A percentile compares a stretch with the other conserved stretches of the same genome.
Evolutionary conservation across 2,329 filamentous ascomycete genomes (phyloP).

Genomic region (Monilinia fructigena): DNA sequence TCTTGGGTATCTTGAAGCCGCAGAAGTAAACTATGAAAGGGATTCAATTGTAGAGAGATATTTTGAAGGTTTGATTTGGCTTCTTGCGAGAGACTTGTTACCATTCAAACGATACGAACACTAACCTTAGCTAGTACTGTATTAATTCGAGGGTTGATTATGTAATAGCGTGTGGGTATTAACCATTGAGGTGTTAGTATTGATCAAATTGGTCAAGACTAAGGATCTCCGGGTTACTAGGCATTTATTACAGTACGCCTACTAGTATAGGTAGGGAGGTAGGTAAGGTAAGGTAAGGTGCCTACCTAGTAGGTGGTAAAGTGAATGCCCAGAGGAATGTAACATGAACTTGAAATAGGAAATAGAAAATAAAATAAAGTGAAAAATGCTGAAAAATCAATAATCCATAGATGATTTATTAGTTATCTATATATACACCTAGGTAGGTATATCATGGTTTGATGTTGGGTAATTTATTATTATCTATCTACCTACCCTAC

Average conservation of each 20-base stretch:
- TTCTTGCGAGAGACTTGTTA: conserved; percentile 9
- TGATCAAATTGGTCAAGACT: conserved; percentile 6
- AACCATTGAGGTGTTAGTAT: neutral
- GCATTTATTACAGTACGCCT: too few relatives aligned
- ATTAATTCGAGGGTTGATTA: conserved; percentile 7
- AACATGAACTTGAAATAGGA: too few relatives aligned
- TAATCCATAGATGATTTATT: too few relatives aligned
- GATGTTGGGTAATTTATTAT: too few relatives aligned
- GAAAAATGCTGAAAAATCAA: too few relatives aligned
- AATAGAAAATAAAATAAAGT: too few relatives aligned
- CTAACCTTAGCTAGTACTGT: neutral
- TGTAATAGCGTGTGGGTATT: neutral
- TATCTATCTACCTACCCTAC: too few relatives aligned
- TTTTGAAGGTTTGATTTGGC: conserved; percentile 5
- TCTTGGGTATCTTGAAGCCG: neutral
- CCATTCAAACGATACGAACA: conserved; percentile 6
- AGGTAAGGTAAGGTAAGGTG: too few relatives aligned
- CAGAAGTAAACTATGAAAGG: neutral
- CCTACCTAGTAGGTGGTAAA: neutral
- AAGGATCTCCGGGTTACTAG: neutral
- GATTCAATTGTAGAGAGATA: neutral
- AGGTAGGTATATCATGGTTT: too few relatives aligned
- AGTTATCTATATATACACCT: too few relatives aligned
- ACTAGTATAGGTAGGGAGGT: too few relatives aligned
- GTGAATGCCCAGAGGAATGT: too few relatives aligned